Evolutionary conservation across 305 asterid species (phyloP).

Genomic region (Solanum hybrid): DNA sequence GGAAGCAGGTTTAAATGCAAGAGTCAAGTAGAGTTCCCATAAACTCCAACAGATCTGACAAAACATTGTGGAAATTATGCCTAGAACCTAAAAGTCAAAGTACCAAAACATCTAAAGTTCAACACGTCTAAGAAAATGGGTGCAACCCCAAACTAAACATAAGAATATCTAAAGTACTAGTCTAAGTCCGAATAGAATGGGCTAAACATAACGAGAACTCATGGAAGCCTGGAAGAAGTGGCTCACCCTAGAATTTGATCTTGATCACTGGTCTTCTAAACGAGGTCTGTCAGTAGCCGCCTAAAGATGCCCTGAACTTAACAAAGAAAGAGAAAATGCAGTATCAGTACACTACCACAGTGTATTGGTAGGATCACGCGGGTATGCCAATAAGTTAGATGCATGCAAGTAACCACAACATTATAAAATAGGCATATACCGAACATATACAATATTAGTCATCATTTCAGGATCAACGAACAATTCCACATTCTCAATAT

Average conservation of each 20-base stretch:
- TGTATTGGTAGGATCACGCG: not conserved
- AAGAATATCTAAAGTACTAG: not conserved
- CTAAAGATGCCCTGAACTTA: not conserved
- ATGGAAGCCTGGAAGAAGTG: not conserved
- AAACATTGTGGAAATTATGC: not conserved
- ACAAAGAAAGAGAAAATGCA: not conserved
- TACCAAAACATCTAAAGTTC: too few species aligned
- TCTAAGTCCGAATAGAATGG: not conserved
- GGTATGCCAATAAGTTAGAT: not conserved
- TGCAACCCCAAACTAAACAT: not conserved
- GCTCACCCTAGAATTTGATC: not conserved
- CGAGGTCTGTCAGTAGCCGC: not conserved
- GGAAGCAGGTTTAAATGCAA: too few species aligned
- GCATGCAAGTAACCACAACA: not conserved
- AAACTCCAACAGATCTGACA: not conserved
- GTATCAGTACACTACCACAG: not conserved
- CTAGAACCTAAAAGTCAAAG: not conserved
- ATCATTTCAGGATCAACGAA: not conserved
- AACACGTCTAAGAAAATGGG: not conserved
- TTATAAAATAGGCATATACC: not conserved
- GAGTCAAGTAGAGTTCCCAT: too few species aligned
- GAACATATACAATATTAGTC: not conserved
- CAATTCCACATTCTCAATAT: not conserved
- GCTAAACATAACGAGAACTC: not conserved
- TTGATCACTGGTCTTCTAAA: not conserved